Conservation (phyloP, 805 yeast species). For the Torulaspora delbrueckii region DNA sequence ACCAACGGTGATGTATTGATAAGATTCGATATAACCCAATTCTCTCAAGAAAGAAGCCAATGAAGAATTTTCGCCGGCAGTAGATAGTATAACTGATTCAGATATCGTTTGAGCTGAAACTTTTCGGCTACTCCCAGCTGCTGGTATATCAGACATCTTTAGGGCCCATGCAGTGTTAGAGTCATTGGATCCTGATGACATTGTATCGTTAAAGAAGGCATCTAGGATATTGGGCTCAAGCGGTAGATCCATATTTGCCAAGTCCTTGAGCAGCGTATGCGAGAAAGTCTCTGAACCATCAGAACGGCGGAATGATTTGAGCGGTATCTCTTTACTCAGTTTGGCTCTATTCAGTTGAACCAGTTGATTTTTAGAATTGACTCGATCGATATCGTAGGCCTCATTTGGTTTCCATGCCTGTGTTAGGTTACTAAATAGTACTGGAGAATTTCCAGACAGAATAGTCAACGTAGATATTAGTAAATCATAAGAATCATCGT, state of each 20-base stretch:
- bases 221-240: constrained; percentile 9
- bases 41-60: constrained; percentile 45
- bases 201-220: constrained; percentile 4
- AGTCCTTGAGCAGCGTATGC: constrained; percentile 17
- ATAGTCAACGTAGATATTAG: constrained; percentile 29
- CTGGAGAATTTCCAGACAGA: constrained; percentile 31
- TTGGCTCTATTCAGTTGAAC: constrained; percentile 32
- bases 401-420: constrained; percentile 32
- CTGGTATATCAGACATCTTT: constrained; percentile 66
- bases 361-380: constrained; percentile 30
- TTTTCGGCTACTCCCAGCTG: constrained; percentile 59
- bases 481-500: constrained; percentile 29
- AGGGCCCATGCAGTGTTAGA: constrained; percentile 47
- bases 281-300: constrained; percentile 12
- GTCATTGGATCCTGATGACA: background rate
- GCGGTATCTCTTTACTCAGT: constrained; percentile 24
- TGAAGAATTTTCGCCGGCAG: constrained; percentile 33
- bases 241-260: constrained; percentile 16
- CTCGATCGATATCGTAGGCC: constrained; percentile 22
- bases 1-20: constrained; percentile 31
- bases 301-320: constrained; percentile 9
- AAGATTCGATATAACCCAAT: constrained; percentile 65
- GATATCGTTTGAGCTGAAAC: constrained; percentile 63
- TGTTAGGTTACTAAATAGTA: constrained; percentile 25
- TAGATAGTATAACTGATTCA: constrained; percentile 41